Percentiles rank a stretch among this genome's conserved stretches.
Conservation (phyloP, 2,329 filamentous ascomycete genomes). For the Aspergillus phoenicis region DNA sequence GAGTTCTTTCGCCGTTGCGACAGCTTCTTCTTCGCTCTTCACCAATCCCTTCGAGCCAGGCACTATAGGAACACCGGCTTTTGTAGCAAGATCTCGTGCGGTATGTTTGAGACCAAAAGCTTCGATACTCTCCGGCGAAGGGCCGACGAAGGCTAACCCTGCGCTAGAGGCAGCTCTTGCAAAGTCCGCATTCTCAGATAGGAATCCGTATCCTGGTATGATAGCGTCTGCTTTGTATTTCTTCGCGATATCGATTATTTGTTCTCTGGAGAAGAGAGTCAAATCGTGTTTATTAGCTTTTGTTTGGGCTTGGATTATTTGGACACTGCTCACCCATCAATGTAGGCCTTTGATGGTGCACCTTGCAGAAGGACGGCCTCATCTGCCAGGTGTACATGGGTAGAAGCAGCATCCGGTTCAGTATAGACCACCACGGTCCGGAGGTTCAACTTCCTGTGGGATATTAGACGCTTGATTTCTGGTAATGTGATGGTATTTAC, state of each 20-base stretch:
- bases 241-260: slow-evolving; percentile 55
- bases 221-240: slow-evolving; percentile 57
- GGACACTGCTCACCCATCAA: slow-evolving; percentile 40
- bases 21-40: slow-evolving; percentile 51
- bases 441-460: slow-evolving; percentile 46
- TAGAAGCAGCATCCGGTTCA: slow-evolving; percentile 56
- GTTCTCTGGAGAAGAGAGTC: slow-evolving; percentile 25
- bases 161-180: slow-evolving; percentile 55
- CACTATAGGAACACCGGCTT: slow-evolving; percentile 58
- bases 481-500: not conserved
- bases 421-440: slow-evolving; percentile 62
- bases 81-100: slow-evolving; percentile 56
- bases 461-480: not conserved
- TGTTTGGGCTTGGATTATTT: not conserved
- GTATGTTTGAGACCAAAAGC: slow-evolving; percentile 63
- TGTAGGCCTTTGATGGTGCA: slow-evolving; percentile 53
- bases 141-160: slow-evolving; percentile 64
- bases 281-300: slow-evolving; percentile 31
- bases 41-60: slow-evolving; percentile 57
- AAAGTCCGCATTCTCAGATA: slow-evolving; percentile 66
- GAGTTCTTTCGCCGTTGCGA: slow-evolving; percentile 46
- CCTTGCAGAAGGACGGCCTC: slow-evolving; percentile 55
- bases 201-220: slow-evolving; percentile 68
- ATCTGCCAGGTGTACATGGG: slow-evolving; percentile 58
- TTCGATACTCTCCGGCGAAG: slow-evolving; percentile 56